Conservation (phyloP, 2,329 filamentous ascomycete species). For the Penicillium hordei region DNA sequence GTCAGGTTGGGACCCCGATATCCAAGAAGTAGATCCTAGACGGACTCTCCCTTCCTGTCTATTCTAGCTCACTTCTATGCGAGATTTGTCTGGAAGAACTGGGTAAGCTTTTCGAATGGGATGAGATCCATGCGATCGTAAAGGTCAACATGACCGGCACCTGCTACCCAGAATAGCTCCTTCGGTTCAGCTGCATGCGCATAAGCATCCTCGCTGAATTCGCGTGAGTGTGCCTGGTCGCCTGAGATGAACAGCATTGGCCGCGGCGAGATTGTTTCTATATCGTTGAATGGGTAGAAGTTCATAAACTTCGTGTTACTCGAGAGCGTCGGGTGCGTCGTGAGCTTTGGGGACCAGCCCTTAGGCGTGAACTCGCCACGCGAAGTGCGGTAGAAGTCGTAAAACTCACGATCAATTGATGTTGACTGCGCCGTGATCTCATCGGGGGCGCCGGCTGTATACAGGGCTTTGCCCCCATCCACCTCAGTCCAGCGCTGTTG, state of each 20-base stretch:
- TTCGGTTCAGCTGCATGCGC: conserved; percentile 37
- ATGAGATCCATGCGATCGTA: conserved; percentile 41
- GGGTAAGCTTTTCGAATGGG: conserved; percentile 32
- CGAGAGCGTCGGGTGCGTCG: conserved; percentile 34
- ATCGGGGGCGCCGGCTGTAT: conserved; percentile 23
- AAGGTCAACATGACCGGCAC: conserved; percentile 39
- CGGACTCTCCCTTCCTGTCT: too few species aligned
- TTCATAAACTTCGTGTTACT: conserved; percentile 33
- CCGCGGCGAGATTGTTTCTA: conserved; percentile 26
- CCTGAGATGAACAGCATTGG: conserved; percentile 26
- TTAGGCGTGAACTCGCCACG: conserved; percentile 30
- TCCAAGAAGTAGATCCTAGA: too few species aligned
- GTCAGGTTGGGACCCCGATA: too few species aligned
- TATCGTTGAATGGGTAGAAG: conserved; percentile 28
- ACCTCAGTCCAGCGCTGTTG: conserved; percentile 25
- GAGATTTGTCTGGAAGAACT: conserved; percentile 25
- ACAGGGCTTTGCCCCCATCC: conserved; percentile 8
- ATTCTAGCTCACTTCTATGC: neutral
- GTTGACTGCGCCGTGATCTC: conserved; percentile 23
- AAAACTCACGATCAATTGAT: conserved; percentile 30
- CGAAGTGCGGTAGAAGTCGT: conserved; percentile 35
- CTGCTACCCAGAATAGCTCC: conserved; percentile 36
- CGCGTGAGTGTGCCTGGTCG: conserved; percentile 24
- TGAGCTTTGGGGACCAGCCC: conserved; percentile 21
- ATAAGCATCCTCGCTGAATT: conserved; percentile 27